Conservation (phyloP, 1,139 yeast species). For the Magnusiomyces ingens region DNA sequence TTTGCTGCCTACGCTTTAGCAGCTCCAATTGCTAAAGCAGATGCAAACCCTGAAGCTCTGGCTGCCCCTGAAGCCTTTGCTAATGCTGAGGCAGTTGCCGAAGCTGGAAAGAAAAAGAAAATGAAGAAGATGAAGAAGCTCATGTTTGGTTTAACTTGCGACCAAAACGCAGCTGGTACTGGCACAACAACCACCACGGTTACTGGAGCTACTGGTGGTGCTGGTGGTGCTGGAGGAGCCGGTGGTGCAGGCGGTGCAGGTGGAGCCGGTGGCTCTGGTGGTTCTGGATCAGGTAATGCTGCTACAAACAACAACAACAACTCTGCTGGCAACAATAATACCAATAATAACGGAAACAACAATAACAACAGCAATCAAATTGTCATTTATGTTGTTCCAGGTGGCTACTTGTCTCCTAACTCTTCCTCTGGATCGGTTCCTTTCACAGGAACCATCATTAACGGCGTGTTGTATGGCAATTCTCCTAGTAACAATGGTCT, state of each 20-base stretch:
- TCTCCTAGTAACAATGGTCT: not conserved
- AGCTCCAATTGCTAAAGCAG: not conserved
- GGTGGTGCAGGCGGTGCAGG: not conserved
- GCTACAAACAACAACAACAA: not conserved
- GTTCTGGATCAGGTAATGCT: not conserved
- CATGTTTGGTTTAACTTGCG: not conserved
- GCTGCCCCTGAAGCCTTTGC: not conserved
- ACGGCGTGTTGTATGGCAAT: not conserved
- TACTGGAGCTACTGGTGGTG: not conserved
- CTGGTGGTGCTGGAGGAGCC: not conserved
- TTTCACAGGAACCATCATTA: not conserved
- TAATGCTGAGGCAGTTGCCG: constrained; percentile 1
- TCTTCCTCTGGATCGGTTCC: not conserved
- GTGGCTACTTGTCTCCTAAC: not conserved
- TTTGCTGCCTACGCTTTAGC: not conserved
- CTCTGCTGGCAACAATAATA: not conserved
- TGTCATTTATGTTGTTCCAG: constrained; percentile 3
- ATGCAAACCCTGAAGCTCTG: constrained; percentile 1
- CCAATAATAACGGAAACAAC: not conserved
- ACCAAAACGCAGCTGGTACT: not conserved
- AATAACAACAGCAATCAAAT: constrained; percentile 5
- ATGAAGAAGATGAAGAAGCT: not conserved
- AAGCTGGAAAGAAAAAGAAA: not conserved
- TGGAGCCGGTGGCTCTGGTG: not conserved
- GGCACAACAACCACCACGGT: too few species aligned